These are phyloP conservation scores for Pelargonium fulgidum DNA, from an alignment of 441 rosid species.

Conservation along the genomic window DNA sequence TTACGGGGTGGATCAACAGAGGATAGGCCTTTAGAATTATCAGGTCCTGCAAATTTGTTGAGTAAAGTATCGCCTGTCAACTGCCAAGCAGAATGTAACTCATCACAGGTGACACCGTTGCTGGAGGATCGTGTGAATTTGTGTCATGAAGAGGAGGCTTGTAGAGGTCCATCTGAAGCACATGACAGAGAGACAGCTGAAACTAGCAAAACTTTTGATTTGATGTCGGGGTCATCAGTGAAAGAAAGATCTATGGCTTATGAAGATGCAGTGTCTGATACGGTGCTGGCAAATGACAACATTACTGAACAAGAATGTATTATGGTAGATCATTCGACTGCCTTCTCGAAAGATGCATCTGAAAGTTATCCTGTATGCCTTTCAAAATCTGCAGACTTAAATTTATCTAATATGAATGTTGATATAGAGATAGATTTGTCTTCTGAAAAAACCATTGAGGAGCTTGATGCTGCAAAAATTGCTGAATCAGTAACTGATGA, in stretches of 20 bases:
- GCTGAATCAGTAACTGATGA: constrained; percentile 10
- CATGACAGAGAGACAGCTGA: constrained; percentile 21
- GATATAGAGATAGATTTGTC: constrained; percentile 11
- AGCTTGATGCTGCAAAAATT: constrained; percentile 20
- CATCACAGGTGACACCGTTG: constrained; percentile 21
- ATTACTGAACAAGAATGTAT: constrained; percentile 12
- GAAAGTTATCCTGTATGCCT: constrained; percentile 13
- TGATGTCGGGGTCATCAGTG: constrained; percentile 15
- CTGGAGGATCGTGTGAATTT: constrained; percentile 24
- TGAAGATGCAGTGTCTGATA: constrained; percentile 10
- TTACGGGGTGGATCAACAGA: constrained; percentile 21
- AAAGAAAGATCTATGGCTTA: constrained; percentile 18
- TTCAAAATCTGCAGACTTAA: constrained; percentile 14
- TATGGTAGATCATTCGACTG: constrained; percentile 15
- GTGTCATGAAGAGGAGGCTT: constrained; percentile 23
- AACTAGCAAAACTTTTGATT: constrained; percentile 25
- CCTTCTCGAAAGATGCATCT: background rate
- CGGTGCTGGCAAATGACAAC: constrained; percentile 18
- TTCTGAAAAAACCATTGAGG: constrained; percentile 6
- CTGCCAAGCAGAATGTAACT: constrained; percentile 24
- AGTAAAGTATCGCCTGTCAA: constrained; percentile 26
- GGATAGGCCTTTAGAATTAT: constrained; percentile 21
- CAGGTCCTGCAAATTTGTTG: constrained; percentile 22
- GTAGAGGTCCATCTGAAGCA: constrained; percentile 27
- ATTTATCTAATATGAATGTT: constrained; percentile 12